phyloP scores from a whole-genome alignment of 192 early-diverging fungal species.

The Piromyces finnis region DNA sequence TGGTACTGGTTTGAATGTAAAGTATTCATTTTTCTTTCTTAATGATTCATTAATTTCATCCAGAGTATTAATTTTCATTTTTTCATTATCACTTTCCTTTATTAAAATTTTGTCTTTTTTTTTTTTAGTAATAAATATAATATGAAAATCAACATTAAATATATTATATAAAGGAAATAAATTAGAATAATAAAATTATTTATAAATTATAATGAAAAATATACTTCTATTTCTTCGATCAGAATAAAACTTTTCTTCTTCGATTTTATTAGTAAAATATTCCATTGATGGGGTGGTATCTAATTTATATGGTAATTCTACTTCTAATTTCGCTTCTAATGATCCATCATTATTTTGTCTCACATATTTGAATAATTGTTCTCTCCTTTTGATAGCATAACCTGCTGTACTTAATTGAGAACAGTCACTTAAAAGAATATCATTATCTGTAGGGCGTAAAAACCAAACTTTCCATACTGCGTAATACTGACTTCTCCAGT shows the following conservation, averaged over 20 bases:
- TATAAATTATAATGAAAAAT: too few relatives aligned
- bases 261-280: neutral
- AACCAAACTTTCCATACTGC: neutral
- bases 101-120: neutral
- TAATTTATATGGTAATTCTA: neutral
- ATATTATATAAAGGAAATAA: neutral
- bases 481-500: neutral
- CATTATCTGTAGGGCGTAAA: neutral
- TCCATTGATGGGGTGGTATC: neutral
- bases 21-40: neutral
- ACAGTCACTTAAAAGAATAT: neutral
- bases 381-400: neutral
- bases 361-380: neutral
- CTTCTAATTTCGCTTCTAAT: neutral
- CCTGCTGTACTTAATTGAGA: neutral
- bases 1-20: neutral
- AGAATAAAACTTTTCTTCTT: neutral
- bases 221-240: neutral
- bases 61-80: neutral
- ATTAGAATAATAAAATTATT: neutral
- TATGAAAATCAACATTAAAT: too few relatives aligned
- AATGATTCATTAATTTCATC: neutral
- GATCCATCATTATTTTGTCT: neutral
- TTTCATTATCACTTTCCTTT: neutral
- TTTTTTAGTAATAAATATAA: too few relatives aligned